Evolutionary conservation across 129 eudicot genomes (phyloP), one percentile per base, ranked within the genome.

Genomic region (Deinandra increscens): DNA sequence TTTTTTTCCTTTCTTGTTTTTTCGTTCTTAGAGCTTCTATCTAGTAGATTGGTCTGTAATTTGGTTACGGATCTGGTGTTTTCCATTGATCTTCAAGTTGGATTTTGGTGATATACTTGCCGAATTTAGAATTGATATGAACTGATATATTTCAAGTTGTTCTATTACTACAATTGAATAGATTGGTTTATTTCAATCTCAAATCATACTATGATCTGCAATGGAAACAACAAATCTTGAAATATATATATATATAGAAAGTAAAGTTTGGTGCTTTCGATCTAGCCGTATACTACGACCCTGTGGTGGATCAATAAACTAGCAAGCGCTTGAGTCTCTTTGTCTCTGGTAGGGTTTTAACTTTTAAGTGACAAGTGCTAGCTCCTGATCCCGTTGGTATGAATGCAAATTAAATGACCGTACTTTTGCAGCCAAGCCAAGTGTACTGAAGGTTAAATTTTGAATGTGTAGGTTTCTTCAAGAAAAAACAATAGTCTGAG

Each of bases 381-480:
- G 31, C 31, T 26, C 19, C 39, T 56, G 38, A 51, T 51, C 59
- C 55, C 59, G 2, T 51, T 51, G 14, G 59, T 51, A 56, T 13
- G 18, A 46, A 46, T 56, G 63, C n/a, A n/a, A n/a, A n/a, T n/a
- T n/a, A 56, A 56, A 56, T 26, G 19, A 26, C 14, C 17, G n/a
- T n/a, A n/a, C n/a, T n/a, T n/a, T n/a, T n/a, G n/a, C n/a, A n/a
- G n/a, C n/a, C n/a, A n/a, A n/a, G n/a, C n/a, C n/a, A n/a, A 26
- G 39, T 26, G 38, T 56, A 29, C 13, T 13, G 29, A 56, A 56
- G 19, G 38, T 56, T 56, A 23, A 26, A 4, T 56, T 13, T 56
- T 11, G 31, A 12, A 56, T 29, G 26, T 26, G 12, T 71, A 81
- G 86, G 82, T 73, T 26, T 61, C 43, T 61, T 68, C 60, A 56